These are phyloP conservation scores for Trametes coccinea DNA, from an alignment of 768 basidiomycete species.

Conservation along the genomic window DNA sequence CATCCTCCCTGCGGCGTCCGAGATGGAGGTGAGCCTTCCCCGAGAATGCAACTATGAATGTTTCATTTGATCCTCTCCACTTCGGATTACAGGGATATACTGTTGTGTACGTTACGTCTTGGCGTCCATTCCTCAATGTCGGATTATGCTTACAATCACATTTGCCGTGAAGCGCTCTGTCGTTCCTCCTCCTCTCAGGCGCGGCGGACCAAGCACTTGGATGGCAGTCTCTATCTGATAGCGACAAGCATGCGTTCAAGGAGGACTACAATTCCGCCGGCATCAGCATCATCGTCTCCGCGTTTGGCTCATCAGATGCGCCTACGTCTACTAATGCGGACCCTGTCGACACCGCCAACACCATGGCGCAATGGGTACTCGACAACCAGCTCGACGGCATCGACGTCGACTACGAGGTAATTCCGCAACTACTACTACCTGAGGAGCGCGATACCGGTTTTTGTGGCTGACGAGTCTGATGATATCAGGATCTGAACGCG, in stretches of 20 bases:
- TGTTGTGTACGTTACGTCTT: constrained; percentile 5
- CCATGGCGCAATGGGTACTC: constrained; percentile 38
- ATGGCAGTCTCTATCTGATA: constrained; percentile 3
- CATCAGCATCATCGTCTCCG: constrained; percentile 26
- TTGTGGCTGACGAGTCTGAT: neutral
- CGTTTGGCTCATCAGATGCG: constrained; percentile 32
- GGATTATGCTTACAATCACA: neutral
- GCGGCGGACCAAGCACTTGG: constrained; percentile 15
- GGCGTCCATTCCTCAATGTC: neutral
- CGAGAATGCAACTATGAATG: too few species aligned
- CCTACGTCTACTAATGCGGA: constrained; percentile 32
- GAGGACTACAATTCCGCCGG: constrained; percentile 25
- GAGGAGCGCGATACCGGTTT: neutral
- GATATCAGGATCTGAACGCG: constrained; percentile 21
- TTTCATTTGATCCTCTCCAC: too few species aligned
- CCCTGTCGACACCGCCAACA: constrained; percentile 33
- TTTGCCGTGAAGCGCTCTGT: neutral
- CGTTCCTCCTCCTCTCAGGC: constrained; percentile 16
- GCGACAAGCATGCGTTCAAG: constrained; percentile 22
- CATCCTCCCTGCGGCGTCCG: constrained; percentile 11
- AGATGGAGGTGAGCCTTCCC: constrained; percentile 6
- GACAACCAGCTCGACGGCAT: constrained; percentile 29
- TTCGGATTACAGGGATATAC: constrained; percentile 7
- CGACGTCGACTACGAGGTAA: constrained; percentile 27
- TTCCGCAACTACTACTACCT: too few species aligned